Conservation (phyloP, 2,329 filamentous ascomycete species). For the Calonectria crousiana region DNA sequence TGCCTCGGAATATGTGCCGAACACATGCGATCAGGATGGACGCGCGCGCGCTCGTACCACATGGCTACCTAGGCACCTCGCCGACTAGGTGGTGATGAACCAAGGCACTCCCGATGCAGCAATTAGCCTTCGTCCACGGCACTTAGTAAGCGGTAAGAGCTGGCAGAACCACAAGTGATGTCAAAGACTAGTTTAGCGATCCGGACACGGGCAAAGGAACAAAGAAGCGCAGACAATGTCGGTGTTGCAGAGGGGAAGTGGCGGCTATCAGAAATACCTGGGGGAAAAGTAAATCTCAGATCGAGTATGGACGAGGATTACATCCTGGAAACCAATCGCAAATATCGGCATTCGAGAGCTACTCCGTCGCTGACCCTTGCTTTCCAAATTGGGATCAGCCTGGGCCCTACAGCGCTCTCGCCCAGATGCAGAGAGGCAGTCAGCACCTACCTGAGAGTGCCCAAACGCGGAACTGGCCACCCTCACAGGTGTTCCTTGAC, state of each 20-base stretch:
- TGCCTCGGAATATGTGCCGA: not conserved
- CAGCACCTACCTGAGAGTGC: slow-evolving; percentile 1
- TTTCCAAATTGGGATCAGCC: slow-evolving; percentile 12
- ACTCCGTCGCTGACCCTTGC: not conserved
- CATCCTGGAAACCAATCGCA: slow-evolving; percentile 3
- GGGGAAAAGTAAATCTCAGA: slow-evolving; percentile 6
- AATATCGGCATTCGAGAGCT: not conserved
- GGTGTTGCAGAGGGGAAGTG: not conserved
- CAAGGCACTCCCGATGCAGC: not conserved
- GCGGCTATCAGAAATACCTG: not conserved
- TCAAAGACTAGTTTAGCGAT: slow-evolving; percentile 5
- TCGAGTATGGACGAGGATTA: not conserved
- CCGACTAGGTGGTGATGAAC: not conserved
- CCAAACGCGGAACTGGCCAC: slow-evolving; percentile 4
- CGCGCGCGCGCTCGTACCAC: not conserved
- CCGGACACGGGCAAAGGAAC: not conserved
- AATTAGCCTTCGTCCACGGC: not conserved
- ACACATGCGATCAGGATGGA: not conserved
- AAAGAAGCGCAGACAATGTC: not conserved
- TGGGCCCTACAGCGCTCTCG: not conserved
- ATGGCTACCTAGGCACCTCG: not conserved
- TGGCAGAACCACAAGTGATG: slow-evolving; percentile 1
- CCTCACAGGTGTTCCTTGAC: not conserved
- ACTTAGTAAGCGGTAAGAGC: slow-evolving; percentile 1
- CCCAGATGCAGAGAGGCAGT: not conserved